Base-by-base conservation (phyloP, 805 yeast genomes). In the Peterozyma toletana region DNA sequence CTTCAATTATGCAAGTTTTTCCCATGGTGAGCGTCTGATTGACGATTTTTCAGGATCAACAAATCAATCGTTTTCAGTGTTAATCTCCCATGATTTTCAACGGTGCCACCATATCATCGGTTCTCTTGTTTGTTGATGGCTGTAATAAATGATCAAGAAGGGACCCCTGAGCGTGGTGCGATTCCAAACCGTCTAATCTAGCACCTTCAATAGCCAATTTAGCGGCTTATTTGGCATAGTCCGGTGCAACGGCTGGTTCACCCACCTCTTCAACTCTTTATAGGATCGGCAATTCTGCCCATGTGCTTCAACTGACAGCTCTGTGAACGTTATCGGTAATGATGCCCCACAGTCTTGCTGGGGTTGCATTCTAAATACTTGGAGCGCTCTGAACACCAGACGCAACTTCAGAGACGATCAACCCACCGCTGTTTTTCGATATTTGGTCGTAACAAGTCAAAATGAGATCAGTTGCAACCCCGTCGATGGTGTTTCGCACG, bases 381-480 rank as follows among this genome's bases (percentile, higher is more conserved):
- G 84, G 81, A 1, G 63, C 72, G 33, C 55, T 42, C 11, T 55
- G 60, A 45, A 62, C 66, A 21, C 73, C 64, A 40, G 80, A 60
- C 54, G 67, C 67, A 64, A 57, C 44, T 2, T 60, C 53, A 9
- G 77, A 62, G 14, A 70, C 67, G 17, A 81, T 48, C 49, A 83
- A 58, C 13, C 85, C 72, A n/a, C 88, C 88, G 16, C 75, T 73
- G 44, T 62, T 58, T 37, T 60, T 53, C 0, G 86, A 70, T 50
- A 86, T 67, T 50, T 77, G 75, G 27, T 55, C 63, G 53, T 83
- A 83, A 57, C 81, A 78, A 47, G 70, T 62, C 15, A 60, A 53
- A 48, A 70, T 64, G 47, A 75, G 65, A 36, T 74, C 77, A 6
- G 70, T 62, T 10, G 80, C 75, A 30, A 64, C 64, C 44, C 60